A percentile compares a stretch with the other conserved stretches of the same genome.
These are phyloP conservation scores for Rosa multiflora DNA, from an alignment of 306 rosid genomes.

Conservation along the genomic window DNA sequence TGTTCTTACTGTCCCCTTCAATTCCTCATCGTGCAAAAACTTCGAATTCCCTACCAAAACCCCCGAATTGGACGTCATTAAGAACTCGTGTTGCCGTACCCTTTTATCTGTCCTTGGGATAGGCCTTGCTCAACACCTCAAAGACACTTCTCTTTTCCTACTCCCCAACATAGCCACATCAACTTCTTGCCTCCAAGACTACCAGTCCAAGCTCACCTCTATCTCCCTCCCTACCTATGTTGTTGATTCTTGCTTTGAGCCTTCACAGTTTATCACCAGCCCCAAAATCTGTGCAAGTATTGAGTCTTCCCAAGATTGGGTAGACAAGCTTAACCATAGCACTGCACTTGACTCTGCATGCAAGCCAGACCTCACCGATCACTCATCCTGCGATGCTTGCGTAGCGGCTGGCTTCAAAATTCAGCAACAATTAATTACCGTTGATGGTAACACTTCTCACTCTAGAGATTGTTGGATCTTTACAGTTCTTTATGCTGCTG, in stretches of 20 bases:
- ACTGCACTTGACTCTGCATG: conserved; percentile 48
- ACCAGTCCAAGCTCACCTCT: conserved; percentile 49
- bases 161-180: conserved; percentile 59
- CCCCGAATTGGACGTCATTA: conserved; percentile 5
- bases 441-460: conserved; percentile 59
- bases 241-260: conserved; percentile 47
- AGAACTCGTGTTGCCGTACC: conserved; percentile 49
- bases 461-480: too few species aligned
- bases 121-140: conserved; percentile 59
- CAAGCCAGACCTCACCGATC: conserved; percentile 50
- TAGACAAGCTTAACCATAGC: conserved; percentile 39
- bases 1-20: conserved; percentile 62
- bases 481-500: too few species aligned
- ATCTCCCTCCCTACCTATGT: conserved; percentile 42
- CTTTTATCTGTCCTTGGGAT: conserved; percentile 55
- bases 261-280: conserved; percentile 53
- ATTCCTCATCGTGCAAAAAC: conserved; percentile 47
- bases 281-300: conserved; percentile 61
- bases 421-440: conserved; percentile 21
- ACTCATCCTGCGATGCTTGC: conserved; percentile 55
- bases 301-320: conserved; percentile 58
- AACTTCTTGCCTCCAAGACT: conserved; percentile 54
- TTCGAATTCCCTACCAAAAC: conserved; percentile 27
- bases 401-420: conserved; percentile 43
- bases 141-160: conserved; percentile 64